phyloP scores from a whole-genome alignment of 2,329 filamentous ascomycete genomes.

The Didymella glomerata region DNA sequence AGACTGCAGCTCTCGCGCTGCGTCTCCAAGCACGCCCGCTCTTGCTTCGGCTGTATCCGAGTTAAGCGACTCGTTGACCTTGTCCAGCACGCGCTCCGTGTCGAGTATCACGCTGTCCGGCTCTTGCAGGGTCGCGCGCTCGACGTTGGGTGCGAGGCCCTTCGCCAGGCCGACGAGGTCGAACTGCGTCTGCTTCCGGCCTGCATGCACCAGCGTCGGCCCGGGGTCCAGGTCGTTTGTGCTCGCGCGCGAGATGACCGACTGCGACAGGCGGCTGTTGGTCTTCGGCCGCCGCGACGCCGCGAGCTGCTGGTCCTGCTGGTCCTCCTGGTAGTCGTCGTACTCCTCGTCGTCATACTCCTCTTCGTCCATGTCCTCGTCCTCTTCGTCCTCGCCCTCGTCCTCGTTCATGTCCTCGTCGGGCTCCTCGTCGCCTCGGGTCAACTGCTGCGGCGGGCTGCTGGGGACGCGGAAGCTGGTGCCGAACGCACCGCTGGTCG shows the following conservation, averaged over 20 bases:
- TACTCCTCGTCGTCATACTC: conserved; percentile 42
- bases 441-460: conserved; percentile 41
- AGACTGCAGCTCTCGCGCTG: conserved; percentile 41
- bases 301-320: conserved; percentile 57
- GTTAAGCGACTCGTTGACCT: conserved; percentile 46
- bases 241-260: conserved; percentile 50
- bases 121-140: conserved; percentile 71
- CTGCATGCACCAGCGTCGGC: conserved; percentile 37
- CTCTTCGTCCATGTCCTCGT: conserved; percentile 46
- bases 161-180: conserved; percentile 76
- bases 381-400: conserved; percentile 29
- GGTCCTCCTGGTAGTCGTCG: conserved; percentile 53
- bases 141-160: conserved; percentile 67
- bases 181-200: conserved; percentile 61
- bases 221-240: conserved; percentile 33
- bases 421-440: conserved; percentile 40
- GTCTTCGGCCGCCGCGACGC: conserved; percentile 39
- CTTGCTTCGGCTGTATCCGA: conserved; percentile 45
- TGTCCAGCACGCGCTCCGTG: conserved; percentile 73
- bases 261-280: conserved; percentile 42
- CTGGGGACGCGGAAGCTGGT: conserved; percentile 46
- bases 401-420: conserved; percentile 16
- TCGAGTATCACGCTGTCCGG: conserved; percentile 74
- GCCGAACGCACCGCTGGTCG: conserved; percentile 39
- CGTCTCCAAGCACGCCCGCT: conserved; percentile 37